These are phyloP conservation scores for Saccharomyces kudriavzevii DNA, from an alignment of 805 yeast genomes.

Conservation along the genomic window DNA sequence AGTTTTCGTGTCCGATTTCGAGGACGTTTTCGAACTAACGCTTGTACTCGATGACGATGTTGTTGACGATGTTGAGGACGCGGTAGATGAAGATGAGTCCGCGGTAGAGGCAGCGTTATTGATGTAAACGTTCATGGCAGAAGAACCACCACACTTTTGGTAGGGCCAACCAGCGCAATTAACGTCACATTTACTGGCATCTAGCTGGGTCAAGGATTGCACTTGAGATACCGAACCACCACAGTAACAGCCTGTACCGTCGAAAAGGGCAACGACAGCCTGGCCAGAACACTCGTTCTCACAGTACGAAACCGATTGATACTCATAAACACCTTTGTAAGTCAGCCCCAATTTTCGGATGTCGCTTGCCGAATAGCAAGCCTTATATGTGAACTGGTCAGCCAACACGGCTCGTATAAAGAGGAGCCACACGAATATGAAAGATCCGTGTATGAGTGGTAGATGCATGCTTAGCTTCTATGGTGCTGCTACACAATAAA, in stretches of 20 bases:
- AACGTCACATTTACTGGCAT: constrained; percentile 32
- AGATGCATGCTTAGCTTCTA: not conserved
- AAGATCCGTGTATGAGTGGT: not conserved
- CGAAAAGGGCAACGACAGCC: constrained; percentile 42
- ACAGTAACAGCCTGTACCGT: constrained; percentile 57
- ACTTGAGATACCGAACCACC: constrained; percentile 35
- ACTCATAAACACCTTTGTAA: constrained; percentile 40
- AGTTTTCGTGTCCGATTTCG: not conserved
- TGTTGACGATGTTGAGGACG: not conserved
- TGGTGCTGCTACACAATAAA: not conserved
- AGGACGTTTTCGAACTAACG: not conserved
- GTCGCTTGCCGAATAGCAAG: constrained; percentile 29
- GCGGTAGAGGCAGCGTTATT: constrained; percentile 11
- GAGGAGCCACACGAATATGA: not conserved
- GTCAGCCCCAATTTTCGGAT: constrained; percentile 16
- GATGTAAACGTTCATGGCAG: constrained; percentile 38
- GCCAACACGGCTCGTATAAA: not conserved
- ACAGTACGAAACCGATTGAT: constrained; percentile 53
- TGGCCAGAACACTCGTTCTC: constrained; percentile 41
- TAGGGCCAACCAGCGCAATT: constrained; percentile 50
- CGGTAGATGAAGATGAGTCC: not conserved
- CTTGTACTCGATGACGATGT: not conserved
- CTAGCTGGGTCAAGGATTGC: constrained; percentile 32
- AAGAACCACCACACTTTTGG: constrained; percentile 55
- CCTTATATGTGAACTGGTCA: constrained; percentile 17